Evolutionary conservation across 768 basidiomycete genomes (phyloP).

Genomic region (Krasilnikovozyma curviuscula): DNA sequence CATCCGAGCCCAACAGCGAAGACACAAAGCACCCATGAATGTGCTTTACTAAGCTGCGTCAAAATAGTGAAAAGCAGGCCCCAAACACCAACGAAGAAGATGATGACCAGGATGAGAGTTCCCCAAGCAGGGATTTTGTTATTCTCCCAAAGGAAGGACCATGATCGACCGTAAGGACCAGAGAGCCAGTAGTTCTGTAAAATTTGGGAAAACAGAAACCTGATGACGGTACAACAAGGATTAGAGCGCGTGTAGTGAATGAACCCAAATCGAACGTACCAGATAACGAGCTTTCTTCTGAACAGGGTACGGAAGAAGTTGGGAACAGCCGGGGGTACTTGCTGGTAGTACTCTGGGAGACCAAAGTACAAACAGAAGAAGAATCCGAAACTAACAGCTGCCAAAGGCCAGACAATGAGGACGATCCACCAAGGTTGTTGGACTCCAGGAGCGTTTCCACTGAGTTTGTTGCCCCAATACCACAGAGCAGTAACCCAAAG

Average conservation of each 20-base stretch:
- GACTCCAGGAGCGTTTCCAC: constrained; percentile 32
- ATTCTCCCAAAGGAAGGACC: constrained; percentile 72
- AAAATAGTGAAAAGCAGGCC: constrained; percentile 49
- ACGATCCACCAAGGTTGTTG: constrained; percentile 61
- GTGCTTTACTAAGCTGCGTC: constrained; percentile 74
- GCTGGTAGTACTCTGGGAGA: constrained; percentile 77
- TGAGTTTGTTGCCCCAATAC: constrained; percentile 79
- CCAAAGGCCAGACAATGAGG: constrained; percentile 59
- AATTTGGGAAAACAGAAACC: constrained; percentile 72
- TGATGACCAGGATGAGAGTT: constrained; percentile 54
- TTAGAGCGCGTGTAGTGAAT: too few species aligned
- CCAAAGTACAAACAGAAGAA: constrained; percentile 69
- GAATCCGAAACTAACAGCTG: constrained; percentile 54
- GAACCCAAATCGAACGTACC: constrained; percentile 34
- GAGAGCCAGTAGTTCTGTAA: constrained; percentile 73
- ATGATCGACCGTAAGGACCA: constrained; percentile 70
- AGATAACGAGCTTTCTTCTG: constrained; percentile 74
- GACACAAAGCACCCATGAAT: constrained; percentile 85
- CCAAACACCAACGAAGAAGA: constrained; percentile 82
- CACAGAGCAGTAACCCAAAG: constrained; percentile 88
- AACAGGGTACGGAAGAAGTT: constrained; percentile 78
- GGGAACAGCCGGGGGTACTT: constrained; percentile 86
- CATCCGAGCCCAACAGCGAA: constrained; percentile 89
- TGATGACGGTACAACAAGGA: too few species aligned
- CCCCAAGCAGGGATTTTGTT: constrained; percentile 65